Evolutionary conservation across 108 stramenopile genomes (phyloP).

Genomic region (Cyclotella sp.): DNA sequence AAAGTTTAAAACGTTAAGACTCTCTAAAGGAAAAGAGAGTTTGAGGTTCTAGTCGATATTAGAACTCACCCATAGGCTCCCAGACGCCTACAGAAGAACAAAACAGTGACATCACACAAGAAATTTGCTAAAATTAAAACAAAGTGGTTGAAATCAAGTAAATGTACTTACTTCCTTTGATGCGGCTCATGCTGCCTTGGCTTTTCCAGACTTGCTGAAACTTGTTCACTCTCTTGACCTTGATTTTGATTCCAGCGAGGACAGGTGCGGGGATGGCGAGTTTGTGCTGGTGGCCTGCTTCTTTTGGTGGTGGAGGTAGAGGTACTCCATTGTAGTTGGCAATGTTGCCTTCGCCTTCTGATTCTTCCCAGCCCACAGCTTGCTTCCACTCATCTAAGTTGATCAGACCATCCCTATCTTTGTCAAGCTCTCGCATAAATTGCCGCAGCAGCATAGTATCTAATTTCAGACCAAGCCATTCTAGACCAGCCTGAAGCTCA

Average conservation of each 20-base stretch:
- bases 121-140: not conserved
- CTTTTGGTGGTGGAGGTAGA: conserved; percentile 83
- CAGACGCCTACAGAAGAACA: conserved; percentile 62
- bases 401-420: conserved; percentile 93
- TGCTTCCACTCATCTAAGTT: conserved; percentile 96
- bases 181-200: conserved; percentile 92
- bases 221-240: conserved; percentile 88
- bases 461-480: conserved; percentile 92
- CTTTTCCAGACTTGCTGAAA: conserved; percentile 92
- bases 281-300: conserved; percentile 71
- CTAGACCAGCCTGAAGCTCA: conserved; percentile 95
- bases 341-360: conserved; percentile 63
- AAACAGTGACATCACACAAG: not conserved
- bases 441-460: conserved; percentile 81
- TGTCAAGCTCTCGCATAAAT: conserved; percentile 93
- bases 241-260: conserved; percentile 91
- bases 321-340: conserved; percentile 74
- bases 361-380: conserved; percentile 92
- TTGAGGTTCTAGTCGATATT: too few relatives aligned
- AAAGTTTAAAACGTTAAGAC: not conserved
- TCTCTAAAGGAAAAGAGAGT: not conserved
- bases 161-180: conserved; percentile 78
- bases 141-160: not conserved
- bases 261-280: conserved; percentile 89
- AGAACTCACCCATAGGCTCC: conserved; percentile 69